Conservation (phyloP, 2,329 filamentous ascomycete species). For the Myriosclerotinia curreyana region DNA sequence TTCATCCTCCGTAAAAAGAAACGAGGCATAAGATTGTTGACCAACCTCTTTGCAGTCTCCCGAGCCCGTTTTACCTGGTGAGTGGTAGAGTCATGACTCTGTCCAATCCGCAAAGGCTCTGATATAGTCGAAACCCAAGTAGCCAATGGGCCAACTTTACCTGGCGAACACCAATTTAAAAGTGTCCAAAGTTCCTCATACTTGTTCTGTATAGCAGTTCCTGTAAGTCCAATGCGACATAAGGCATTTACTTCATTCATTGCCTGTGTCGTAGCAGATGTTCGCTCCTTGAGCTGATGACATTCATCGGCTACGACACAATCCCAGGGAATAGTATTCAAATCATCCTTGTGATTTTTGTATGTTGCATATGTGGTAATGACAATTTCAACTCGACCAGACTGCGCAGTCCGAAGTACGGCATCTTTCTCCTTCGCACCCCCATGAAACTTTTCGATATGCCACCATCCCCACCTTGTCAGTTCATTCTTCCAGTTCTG, state of each 20-base stretch:
- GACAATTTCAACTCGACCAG: conserved; percentile 81
- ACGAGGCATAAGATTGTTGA: conserved; percentile 79
- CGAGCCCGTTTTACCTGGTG: conserved; percentile 78
- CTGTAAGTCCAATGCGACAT: conserved; percentile 88
- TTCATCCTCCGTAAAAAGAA: conserved; percentile 95
- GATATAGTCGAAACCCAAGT: conserved; percentile 80
- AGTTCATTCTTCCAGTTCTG: conserved; percentile 90
- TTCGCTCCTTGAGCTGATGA: conserved; percentile 79
- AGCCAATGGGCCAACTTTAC: conserved; percentile 60
- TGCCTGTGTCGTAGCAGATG: conserved; percentile 73
- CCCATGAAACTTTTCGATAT: conserved; percentile 79
- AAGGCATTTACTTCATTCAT: conserved; percentile 90
- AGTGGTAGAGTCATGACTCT: conserved; percentile 79
- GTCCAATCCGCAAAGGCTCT: conserved; percentile 77
- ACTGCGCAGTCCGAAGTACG: conserved; percentile 66
- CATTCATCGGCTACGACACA: conserved; percentile 93
- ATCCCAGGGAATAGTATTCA: conserved; percentile 91
- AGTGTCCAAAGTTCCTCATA: conserved; percentile 97
- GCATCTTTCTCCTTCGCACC: conserved; percentile 63
- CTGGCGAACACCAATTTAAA: conserved; percentile 94
- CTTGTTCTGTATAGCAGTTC: conserved; percentile 95
- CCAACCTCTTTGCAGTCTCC: conserved; percentile 78
- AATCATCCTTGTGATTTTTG: conserved; percentile 64
- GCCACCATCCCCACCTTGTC: conserved; percentile 93
- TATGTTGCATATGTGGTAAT: conserved; percentile 95